Percentiles rank a stretch among this genome's conserved stretches.
These are phyloP conservation scores for Dendrobium huoshanense DNA, from an alignment of 106 monocot species.

Conservation along the genomic window DNA sequence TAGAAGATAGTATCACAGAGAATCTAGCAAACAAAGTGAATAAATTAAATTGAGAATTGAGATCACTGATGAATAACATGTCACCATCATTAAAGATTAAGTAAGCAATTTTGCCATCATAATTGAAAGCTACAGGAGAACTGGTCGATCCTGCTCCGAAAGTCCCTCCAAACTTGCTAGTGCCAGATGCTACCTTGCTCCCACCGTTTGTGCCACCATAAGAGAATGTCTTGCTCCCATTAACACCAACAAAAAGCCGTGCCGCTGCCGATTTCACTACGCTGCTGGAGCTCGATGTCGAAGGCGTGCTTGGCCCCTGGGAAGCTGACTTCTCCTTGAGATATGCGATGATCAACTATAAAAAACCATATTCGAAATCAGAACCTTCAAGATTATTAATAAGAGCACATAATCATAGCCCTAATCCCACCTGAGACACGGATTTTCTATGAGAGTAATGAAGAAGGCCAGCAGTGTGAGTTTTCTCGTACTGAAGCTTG, in stretches of 20 bases:
- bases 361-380: neutral
- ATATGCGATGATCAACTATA: slow-evolving; percentile 70
- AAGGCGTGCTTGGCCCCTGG: slow-evolving; percentile 38
- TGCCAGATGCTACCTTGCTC: slow-evolving; percentile 40
- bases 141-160: slow-evolving; percentile 26
- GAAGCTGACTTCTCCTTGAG: slow-evolving; percentile 51
- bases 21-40: slow-evolving; percentile 2
- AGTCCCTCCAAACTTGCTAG: slow-evolving; percentile 49
- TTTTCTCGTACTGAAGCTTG: slow-evolving; percentile 94
- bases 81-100: slow-evolving; percentile 88
- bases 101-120: slow-evolving; percentile 73
- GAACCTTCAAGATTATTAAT: neutral
- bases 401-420: slow-evolving; percentile 9
- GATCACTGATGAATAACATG: slow-evolving; percentile 76
- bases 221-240: slow-evolving; percentile 48
- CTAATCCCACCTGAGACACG: slow-evolving; percentile 61
- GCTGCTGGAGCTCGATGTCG: slow-evolving; percentile 20
- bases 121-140: slow-evolving; percentile 41
- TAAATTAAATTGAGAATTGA: slow-evolving; percentile 40
- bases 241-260: slow-evolving; percentile 45
- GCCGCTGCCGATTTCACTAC: slow-evolving; percentile 52
- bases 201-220: slow-evolving; percentile 51
- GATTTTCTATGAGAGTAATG: slow-evolving; percentile 84
- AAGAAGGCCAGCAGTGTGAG: slow-evolving; percentile 70
- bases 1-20: neutral